These are phyloP conservation scores for Coleophoma cylindrospora DNA, from an alignment of 2,329 filamentous ascomycete species.

Conservation along the genomic window DNA sequence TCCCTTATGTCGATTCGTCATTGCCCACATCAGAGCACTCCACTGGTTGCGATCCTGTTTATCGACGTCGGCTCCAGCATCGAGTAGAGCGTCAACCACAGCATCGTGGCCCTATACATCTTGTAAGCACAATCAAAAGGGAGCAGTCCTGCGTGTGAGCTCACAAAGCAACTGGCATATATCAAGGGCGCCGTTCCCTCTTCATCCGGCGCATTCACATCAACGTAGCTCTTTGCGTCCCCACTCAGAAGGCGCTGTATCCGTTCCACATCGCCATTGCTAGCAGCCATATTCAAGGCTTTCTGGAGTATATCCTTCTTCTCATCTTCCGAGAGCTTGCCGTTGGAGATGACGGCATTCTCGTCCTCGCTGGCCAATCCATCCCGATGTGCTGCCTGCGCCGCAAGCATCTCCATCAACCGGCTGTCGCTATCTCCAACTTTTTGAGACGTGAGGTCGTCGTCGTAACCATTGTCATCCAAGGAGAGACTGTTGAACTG, in stretches of 20 bases:
- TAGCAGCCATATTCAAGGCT: slow-evolving; percentile 88
- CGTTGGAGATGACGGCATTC: slow-evolving; percentile 70
- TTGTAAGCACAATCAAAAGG: no score
- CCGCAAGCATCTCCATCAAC: slow-evolving; percentile 92
- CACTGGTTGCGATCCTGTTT: slow-evolving; percentile 94
- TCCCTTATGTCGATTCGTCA: slow-evolving; percentile 95
- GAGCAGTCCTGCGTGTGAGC: slow-evolving; percentile 20
- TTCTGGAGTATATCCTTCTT: slow-evolving; percentile 82
- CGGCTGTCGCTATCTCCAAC: slow-evolving; percentile 77
- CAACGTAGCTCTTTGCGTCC: slow-evolving; percentile 68
- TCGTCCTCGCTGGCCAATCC: slow-evolving; percentile 71
- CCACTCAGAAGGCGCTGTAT: slow-evolving; percentile 73
- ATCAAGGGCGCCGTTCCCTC: slow-evolving; percentile 96
- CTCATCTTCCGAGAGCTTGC: slow-evolving; percentile 68
- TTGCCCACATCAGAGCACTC: slow-evolving; percentile 99
- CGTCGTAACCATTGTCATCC: slow-evolving; percentile 71
- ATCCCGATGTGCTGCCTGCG: slow-evolving; percentile 81
- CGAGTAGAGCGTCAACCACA: slow-evolving; percentile 78
- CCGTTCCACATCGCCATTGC: slow-evolving; percentile 85
- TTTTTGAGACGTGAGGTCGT: slow-evolving; percentile 44
- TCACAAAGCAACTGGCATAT: slow-evolving; percentile 94
- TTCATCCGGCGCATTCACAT: slow-evolving; percentile 84
- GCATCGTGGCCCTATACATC: slow-evolving; percentile 70
- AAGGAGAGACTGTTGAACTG: slow-evolving; percentile 78
- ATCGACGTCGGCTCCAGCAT: slow-evolving; percentile 84